A percentile compares a stretch with the other conserved stretches of the same genome.
phyloP scores from a whole-genome alignment of 2,329 filamentous ascomycete species.

The Plectosphaerella sp. region DNA sequence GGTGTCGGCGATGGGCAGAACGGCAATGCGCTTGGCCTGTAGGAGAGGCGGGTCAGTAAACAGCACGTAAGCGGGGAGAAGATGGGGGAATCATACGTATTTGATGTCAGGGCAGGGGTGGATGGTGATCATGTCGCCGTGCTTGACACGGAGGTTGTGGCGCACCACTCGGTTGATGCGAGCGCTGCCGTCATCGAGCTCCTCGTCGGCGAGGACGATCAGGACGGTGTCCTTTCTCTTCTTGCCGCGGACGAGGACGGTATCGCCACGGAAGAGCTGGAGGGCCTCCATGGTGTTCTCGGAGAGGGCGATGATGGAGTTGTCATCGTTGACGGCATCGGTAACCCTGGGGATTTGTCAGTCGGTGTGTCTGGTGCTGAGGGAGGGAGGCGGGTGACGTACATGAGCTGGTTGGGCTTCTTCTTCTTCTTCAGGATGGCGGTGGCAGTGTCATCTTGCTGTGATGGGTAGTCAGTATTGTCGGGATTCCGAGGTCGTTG shows the following conservation, averaged over 20 bases:
- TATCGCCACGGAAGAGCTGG: conserved; percentile 97
- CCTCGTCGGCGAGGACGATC: conserved; percentile 95
- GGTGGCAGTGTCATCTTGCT: conserved; percentile 89
- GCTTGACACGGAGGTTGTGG: conserved; percentile 97
- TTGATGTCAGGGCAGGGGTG: conserved; percentile 99
- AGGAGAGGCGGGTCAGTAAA: conserved; percentile 15
- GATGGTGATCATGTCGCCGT: conserved; percentile 95
- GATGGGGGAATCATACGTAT: conserved; percentile 68
- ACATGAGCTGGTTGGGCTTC: conserved; percentile 99
- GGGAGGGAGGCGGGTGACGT: conserved; percentile 30
- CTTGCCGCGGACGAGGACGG: conserved; percentile 97
- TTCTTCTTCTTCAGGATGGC: conserved; percentile 99
- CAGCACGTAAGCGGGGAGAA: neutral
- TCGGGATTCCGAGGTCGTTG: conserved; percentile 10
- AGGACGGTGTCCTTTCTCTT: conserved; percentile 99
- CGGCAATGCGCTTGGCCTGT: conserved; percentile 96
- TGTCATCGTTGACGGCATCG: conserved; percentile 98
- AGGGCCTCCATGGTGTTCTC: conserved; percentile 99
- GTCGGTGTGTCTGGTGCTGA: neutral
- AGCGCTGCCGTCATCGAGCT: conserved; percentile 93
- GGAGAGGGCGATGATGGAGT: conserved; percentile 96
- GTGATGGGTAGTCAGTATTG: conserved; percentile 26
- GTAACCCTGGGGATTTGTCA: conserved; percentile 65
- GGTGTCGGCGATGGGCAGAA: conserved; percentile 96
- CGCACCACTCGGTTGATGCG: conserved; percentile 98